phyloP scores from a whole-genome alignment of 768 basidiomycete genomes.

The Kwoniella mangroviensis region DNA sequence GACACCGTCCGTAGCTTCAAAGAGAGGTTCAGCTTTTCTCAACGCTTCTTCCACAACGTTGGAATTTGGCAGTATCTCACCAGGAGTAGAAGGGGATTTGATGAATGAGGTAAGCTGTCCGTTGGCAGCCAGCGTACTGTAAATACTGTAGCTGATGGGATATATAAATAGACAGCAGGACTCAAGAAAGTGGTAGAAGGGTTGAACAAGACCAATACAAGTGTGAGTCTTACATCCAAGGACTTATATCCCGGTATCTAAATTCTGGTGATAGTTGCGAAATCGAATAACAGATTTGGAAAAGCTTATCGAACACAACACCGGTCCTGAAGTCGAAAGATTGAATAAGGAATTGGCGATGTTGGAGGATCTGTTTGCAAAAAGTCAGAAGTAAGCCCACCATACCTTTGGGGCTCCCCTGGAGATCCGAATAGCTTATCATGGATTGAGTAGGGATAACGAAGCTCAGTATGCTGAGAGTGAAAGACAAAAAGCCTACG shows the following conservation, averaged over 20 bases:
- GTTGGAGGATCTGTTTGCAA: constrained; percentile 19
- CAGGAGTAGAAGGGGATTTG: neutral
- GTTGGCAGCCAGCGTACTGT: neutral
- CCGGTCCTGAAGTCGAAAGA: constrained; percentile 16
- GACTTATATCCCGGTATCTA: neutral
- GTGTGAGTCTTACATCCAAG: constrained; percentile 13
- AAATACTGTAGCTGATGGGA: neutral
- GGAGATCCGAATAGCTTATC: neutral
- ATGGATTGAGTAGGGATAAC: constrained; percentile 26
- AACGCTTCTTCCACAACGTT: neutral
- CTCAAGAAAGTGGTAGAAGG: constrained; percentile 14
- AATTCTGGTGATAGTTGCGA: constrained; percentile 7
- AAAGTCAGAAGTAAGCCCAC: constrained; percentile 16
- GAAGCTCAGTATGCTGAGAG: constrained; percentile 28
- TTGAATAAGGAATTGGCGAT: constrained; percentile 20
- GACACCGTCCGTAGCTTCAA: constrained; percentile 8
- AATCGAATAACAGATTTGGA: constrained; percentile 16
- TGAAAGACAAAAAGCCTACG: constrained; percentile 32
- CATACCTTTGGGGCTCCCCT: too few relatives aligned
- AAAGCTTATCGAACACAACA: constrained; percentile 12
- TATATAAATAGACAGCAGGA: constrained; percentile 2
- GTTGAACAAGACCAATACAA: constrained; percentile 14
- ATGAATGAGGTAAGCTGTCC: constrained; percentile 14
- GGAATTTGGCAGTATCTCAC: constrained; percentile 5
- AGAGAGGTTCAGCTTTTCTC: constrained; percentile 20